phyloP scores from a whole-genome alignment of 306 rosid genomes.

The Cucumis sativus region DNA sequence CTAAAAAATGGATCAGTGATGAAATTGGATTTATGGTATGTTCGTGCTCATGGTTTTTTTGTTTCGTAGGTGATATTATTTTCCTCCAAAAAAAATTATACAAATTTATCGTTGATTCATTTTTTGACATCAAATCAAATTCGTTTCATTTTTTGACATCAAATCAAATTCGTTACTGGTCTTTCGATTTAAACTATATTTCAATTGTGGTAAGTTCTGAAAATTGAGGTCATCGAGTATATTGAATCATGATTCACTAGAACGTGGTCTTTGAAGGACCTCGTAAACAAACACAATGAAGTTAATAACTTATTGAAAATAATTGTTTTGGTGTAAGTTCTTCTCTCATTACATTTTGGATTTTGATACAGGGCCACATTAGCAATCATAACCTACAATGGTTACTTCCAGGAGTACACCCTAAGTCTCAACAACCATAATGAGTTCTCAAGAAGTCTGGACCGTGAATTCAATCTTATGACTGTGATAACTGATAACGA shows the following conservation, averaged over 20 bases:
- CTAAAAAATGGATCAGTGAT: too few species aligned
- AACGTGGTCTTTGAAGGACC: background rate
- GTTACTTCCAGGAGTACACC: conserved; percentile 67
- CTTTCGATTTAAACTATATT: background rate
- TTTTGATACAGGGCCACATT: conserved; percentile 49
- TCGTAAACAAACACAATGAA: background rate
- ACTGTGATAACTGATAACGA: conserved; percentile 26
- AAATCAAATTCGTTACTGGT: background rate
- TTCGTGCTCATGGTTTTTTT: too few species aligned
- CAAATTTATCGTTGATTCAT: too few species aligned
- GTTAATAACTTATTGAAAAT: background rate
- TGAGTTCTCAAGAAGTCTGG: conserved; percentile 53
- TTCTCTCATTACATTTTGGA: background rate
- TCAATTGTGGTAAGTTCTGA: background rate
- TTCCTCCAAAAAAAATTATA: too few species aligned
- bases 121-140: background rate
- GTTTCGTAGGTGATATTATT: too few species aligned
- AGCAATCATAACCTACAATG: conserved; percentile 53
- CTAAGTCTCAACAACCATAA: conserved; percentile 42
- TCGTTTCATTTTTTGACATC: background rate
- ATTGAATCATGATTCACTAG: background rate
- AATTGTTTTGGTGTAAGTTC: background rate
- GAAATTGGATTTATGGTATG: too few species aligned
- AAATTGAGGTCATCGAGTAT: background rate
- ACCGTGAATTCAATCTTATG: conserved; percentile 57